Percentiles rank a stretch among this genome's conserved stretches.
Evolutionary conservation across 495 filamentous ascomycete genomes (phyloP).

Genomic region (Podospora didyma): DNA sequence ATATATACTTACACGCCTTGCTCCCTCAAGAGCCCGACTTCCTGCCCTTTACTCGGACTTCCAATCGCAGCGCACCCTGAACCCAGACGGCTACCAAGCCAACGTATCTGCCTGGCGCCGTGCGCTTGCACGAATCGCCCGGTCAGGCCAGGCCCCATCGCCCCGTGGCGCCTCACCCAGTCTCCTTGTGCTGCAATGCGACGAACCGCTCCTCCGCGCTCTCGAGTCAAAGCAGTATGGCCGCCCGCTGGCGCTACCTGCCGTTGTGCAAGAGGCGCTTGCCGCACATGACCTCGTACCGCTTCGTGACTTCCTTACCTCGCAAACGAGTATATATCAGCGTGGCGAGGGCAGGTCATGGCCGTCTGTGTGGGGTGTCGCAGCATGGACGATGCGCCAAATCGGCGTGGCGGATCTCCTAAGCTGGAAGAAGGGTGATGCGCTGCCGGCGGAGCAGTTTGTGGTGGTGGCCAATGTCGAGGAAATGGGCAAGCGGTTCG

Average conservation of each 20-base stretch:
- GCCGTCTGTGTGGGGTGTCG: conserved; percentile 46
- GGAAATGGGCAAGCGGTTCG: conserved; percentile 43
- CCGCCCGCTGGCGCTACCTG: conserved; percentile 73
- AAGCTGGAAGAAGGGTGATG: conserved; percentile 30
- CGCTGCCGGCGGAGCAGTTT: conserved; percentile 48
- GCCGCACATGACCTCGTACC: conserved; percentile 64
- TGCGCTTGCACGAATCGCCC: conserved; percentile 63
- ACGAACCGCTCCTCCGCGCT: conserved; percentile 63
- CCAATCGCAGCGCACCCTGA: conserved; percentile 66
- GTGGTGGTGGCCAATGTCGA: conserved; percentile 60
- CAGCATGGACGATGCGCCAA: conserved; percentile 73
- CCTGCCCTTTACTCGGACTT: conserved; percentile 96
- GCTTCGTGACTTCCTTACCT: conserved; percentile 55
- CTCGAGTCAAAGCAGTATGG: conserved; percentile 79
- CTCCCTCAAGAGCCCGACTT: conserved; percentile 64
- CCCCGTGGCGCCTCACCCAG: conserved; percentile 40
- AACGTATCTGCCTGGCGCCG: conserved; percentile 82
- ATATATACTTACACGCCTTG: not conserved
- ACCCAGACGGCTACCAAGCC: conserved; percentile 85
- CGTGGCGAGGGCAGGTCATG: conserved; percentile 32
- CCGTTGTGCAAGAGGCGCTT: conserved; percentile 76
- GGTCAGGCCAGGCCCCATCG: conserved; percentile 52
- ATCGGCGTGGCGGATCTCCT: conserved; percentile 54
- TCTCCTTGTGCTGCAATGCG: conserved; percentile 60
- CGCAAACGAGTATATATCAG: conserved; percentile 60